phyloP scores from a whole-genome alignment of 2,329 filamentous ascomycete species.

The Botrytis deweyae region DNA sequence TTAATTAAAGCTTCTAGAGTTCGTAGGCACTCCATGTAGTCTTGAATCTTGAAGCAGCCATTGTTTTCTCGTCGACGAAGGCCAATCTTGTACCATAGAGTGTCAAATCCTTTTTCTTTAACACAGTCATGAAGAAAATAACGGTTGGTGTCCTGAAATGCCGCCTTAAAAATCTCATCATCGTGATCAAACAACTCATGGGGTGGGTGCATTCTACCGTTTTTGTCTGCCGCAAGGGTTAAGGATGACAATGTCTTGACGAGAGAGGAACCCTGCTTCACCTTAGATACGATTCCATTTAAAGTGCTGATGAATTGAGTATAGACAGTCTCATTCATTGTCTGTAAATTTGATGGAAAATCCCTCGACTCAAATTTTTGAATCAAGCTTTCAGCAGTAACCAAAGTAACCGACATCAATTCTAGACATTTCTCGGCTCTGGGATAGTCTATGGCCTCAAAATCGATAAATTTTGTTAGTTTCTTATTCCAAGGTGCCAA shows the following conservation, averaged over 20 bases:
- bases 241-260: neutral
- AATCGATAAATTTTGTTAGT: constrained; percentile 27
- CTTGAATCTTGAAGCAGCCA: constrained; percentile 15
- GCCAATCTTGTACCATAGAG: constrained; percentile 30
- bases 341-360: constrained; percentile 22
- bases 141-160: constrained; percentile 30
- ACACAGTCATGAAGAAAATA: constrained; percentile 33
- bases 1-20: neutral
- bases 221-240: constrained; percentile 30
- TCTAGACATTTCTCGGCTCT: constrained; percentile 3
- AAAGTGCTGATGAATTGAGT: neutral
- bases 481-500: constrained; percentile 32
- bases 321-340: constrained; percentile 12
- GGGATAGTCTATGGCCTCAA: neutral
- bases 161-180: constrained; percentile 33
- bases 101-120: constrained; percentile 15
- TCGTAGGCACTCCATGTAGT: constrained; percentile 32
- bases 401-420: neutral
- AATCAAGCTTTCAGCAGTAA: constrained; percentile 18
- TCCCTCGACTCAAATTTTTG: constrained; percentile 23
- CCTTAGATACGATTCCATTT: neutral
- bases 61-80: constrained; percentile 25
- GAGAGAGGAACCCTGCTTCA: neutral
- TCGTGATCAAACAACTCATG: constrained; percentile 34
- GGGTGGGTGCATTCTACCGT: constrained; percentile 23